Percentiles rank a stretch among this genome's conserved stretches.
phyloP scores from a whole-genome alignment of 208 protist genomes.

The Wallacemonas sp. region DNA sequence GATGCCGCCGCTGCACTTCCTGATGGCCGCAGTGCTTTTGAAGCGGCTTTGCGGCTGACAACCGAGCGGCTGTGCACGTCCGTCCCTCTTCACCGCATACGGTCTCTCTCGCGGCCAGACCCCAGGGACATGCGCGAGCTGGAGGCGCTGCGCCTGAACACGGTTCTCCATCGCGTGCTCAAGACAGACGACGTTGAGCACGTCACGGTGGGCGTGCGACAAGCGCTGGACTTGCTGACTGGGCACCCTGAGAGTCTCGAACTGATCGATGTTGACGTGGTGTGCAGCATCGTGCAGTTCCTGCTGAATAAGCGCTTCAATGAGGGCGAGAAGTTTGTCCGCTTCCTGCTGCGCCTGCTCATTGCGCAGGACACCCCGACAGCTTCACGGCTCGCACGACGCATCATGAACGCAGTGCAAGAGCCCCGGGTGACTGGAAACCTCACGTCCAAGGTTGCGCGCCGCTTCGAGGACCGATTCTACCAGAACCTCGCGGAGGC shows the following conservation, averaged over 20 bases:
- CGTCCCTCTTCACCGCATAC: slow-evolving; percentile 38
- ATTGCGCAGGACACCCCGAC: slow-evolving; percentile 22
- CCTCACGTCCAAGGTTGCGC: slow-evolving; percentile 27
- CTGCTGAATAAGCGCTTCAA: slow-evolving; percentile 49
- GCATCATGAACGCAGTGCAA: slow-evolving; percentile 67
- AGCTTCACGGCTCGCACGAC: slow-evolving; percentile 33
- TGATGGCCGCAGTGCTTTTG: slow-evolving; percentile 27
- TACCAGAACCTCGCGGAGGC: slow-evolving; percentile 56
- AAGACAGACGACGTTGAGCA: slow-evolving; percentile 40
- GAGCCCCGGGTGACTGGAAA: slow-evolving; percentile 64
- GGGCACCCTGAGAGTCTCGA: slow-evolving; percentile 68
- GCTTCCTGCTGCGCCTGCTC: slow-evolving; percentile 53
- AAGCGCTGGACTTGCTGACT: slow-evolving; percentile 54
- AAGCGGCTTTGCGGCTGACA: slow-evolving; percentile 35
- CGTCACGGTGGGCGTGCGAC: slow-evolving; percentile 41
- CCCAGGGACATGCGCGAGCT: slow-evolving; percentile 48
- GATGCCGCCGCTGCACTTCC: slow-evolving; percentile 1
- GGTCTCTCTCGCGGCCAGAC: slow-evolving; percentile 39
- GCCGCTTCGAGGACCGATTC: slow-evolving; percentile 63
- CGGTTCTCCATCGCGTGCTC: slow-evolving; percentile 61
- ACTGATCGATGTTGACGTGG: slow-evolving; percentile 69
- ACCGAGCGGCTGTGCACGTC: slow-evolving; percentile 52
- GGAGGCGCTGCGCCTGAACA: slow-evolving; percentile 74
- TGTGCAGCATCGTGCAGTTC: slow-evolving; percentile 52
- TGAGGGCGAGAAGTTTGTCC: slow-evolving; percentile 72